Percentiles rank a stretch among this genome's conserved stretches.
Evolutionary conservation across 2,329 filamentous ascomycete species (phyloP).

Genomic region (Xylariaceae sp.): DNA sequence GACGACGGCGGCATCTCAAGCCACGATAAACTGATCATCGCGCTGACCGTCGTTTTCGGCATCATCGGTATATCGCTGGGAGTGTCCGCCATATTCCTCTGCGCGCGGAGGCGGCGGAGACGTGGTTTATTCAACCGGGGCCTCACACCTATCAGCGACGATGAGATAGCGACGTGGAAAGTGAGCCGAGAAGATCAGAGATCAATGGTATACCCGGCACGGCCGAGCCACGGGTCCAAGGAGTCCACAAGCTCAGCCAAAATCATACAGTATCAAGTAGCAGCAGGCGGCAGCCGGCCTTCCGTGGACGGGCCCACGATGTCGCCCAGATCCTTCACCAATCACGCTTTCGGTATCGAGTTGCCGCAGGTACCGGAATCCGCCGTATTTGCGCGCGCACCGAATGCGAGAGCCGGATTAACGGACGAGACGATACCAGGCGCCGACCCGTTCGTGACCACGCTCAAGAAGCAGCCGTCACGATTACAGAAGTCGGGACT

Average conservation of each 20-base stretch:
- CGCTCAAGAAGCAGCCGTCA: slow-evolving; percentile 48
- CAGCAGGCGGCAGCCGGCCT: slow-evolving; percentile 33
- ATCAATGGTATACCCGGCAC: slow-evolving; percentile 23
- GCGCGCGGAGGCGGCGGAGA: slow-evolving; percentile 37
- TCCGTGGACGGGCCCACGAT: slow-evolving; percentile 26
- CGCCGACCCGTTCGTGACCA: slow-evolving; percentile 52
- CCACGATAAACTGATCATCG: slow-evolving; percentile 43
- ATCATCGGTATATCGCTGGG: slow-evolving; percentile 40
- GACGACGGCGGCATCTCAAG: slow-evolving; percentile 21
- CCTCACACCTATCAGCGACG: slow-evolving; percentile 57
- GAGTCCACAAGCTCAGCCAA: slow-evolving; percentile 35
- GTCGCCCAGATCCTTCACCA: slow-evolving; percentile 33
- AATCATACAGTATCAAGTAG: slow-evolving; percentile 55
- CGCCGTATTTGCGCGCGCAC: slow-evolving; percentile 52
- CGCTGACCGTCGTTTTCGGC: slow-evolving; percentile 45
- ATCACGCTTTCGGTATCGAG: slow-evolving; percentile 40
- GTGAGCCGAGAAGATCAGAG: slow-evolving; percentile 33
- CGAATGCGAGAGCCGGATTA: slow-evolving; percentile 56
- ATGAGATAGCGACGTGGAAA: slow-evolving; percentile 62
- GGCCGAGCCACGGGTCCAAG: slow-evolving; percentile 31
- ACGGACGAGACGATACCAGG: slow-evolving; percentile 58
- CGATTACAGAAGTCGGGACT: slow-evolving; percentile 48
- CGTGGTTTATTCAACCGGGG: slow-evolving; percentile 46
- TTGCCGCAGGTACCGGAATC: slow-evolving; percentile 39
- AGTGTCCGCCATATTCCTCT: slow-evolving; percentile 34